phyloP scores from a whole-genome alignment of 2,329 filamentous ascomycete species.

The Myriosclerotinia curreyana region DNA sequence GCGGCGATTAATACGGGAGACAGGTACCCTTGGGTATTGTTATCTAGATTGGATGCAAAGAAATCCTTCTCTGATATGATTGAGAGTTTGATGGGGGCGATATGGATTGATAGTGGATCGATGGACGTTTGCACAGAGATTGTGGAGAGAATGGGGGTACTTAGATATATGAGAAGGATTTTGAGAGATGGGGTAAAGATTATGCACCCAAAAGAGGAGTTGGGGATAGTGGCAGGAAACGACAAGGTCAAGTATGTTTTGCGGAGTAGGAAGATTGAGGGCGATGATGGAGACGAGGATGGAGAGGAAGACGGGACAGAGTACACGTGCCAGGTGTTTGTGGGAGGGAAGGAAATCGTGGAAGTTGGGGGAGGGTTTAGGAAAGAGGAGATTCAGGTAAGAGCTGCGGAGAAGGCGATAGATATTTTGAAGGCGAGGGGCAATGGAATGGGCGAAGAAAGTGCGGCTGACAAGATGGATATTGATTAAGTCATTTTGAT shows the following conservation, averaged over 20 bases:
- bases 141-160: conserved; percentile 61
- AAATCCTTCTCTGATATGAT: conserved; percentile 85
- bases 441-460: not conserved
- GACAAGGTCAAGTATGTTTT: conserved; percentile 55
- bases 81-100: conserved; percentile 75
- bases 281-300: conserved; percentile 1
- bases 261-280: conserved; percentile 27
- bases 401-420: conserved; percentile 55
- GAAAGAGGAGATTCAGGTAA: conserved; percentile 53
- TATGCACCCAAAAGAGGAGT: conserved; percentile 63
- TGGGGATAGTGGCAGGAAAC: conserved; percentile 56
- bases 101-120: conserved; percentile 76
- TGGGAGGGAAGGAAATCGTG: conserved; percentile 49
- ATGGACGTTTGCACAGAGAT: conserved; percentile 58
- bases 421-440: conserved; percentile 30
- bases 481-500: not conserved
- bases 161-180: conserved; percentile 45
- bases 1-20: conserved; percentile 48
- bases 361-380: conserved; percentile 47
- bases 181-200: conserved; percentile 58
- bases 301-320: not conserved
- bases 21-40: conserved; percentile 72
- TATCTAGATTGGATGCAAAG: conserved; percentile 61
- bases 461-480: not conserved
- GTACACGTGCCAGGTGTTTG: conserved; percentile 48